These are phyloP conservation scores for Boletus patriciae DNA, from an alignment of 768 basidiomycete genomes.

Conservation along the genomic window DNA sequence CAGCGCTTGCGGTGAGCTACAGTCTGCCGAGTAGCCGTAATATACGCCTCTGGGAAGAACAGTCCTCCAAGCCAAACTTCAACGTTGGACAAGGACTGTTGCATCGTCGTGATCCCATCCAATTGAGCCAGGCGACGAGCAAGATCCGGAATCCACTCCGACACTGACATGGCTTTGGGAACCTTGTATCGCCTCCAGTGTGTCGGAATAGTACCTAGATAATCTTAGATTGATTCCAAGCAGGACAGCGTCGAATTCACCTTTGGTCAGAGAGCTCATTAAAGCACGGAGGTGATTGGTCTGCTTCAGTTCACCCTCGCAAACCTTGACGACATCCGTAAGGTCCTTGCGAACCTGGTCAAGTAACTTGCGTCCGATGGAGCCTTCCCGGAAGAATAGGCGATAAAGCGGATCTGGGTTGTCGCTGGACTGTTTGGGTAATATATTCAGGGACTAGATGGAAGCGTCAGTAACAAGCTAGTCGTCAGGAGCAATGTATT, in stretches of 20 bases:
- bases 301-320: slow-evolving; percentile 86
- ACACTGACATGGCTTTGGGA: slow-evolving; percentile 74
- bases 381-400: slow-evolving; percentile 85
- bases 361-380: slow-evolving; percentile 78
- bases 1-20: slow-evolving; percentile 90
- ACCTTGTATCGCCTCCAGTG: slow-evolving; percentile 93
- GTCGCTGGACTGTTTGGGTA: slow-evolving; percentile 65
- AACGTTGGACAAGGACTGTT: slow-evolving; percentile 61
- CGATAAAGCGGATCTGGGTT: slow-evolving; percentile 85
- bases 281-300: slow-evolving; percentile 94
- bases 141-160: slow-evolving; percentile 84
- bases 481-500: neutral
- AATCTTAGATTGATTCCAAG: slow-evolving; percentile 10
- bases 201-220: slow-evolving; percentile 76
- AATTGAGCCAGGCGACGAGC: slow-evolving; percentile 81
- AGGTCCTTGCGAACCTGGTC: slow-evolving; percentile 79
- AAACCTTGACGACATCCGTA: slow-evolving; percentile 76
- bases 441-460: slow-evolving; percentile 58
- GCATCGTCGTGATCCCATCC: slow-evolving; percentile 54
- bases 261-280: slow-evolving; percentile 89
- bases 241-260: slow-evolving; percentile 38
- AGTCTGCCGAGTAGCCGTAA: slow-evolving; percentile 95
- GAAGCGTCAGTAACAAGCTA: slow-evolving; percentile 11
- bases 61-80: slow-evolving; percentile 92
- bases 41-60: slow-evolving; percentile 95